Evolutionary conservation across 2,329 filamentous ascomycete genomes (phyloP).

Genomic region (Aspergillus candidus): DNA sequence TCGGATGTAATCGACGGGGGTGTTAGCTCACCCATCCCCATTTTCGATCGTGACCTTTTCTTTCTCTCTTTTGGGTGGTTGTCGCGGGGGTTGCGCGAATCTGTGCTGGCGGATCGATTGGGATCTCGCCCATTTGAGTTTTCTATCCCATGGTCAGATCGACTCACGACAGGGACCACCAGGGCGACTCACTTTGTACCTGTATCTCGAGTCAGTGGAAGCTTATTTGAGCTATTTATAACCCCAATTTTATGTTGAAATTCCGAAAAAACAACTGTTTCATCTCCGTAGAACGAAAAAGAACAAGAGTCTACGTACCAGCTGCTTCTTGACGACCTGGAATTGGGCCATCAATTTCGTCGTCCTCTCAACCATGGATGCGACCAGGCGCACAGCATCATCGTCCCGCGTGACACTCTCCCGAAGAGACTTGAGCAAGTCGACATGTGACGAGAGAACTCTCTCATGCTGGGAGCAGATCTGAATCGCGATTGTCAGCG

Average conservation of each 20-base stretch:
- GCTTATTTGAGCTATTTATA: not conserved
- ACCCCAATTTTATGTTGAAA: no score
- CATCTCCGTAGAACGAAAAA: not conserved
- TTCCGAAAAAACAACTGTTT: no score
- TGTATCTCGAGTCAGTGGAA: not conserved
- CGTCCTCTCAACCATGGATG: constrained; percentile 35
- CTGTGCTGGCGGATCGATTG: no score
- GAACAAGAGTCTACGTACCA: constrained; percentile 24
- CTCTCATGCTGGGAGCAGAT: constrained; percentile 38
- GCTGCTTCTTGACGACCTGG: constrained; percentile 27
- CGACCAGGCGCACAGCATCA: constrained; percentile 27
- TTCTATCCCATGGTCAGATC: no score
- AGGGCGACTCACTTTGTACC: no score
- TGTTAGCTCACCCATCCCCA: constrained; percentile 5
- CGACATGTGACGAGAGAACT: constrained; percentile 34
- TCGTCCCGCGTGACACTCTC: constrained; percentile 22
- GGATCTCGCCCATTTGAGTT: no score
- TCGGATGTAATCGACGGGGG: not conserved
- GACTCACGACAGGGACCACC: no score
- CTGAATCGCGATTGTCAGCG: constrained; percentile 15
- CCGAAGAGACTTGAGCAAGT: constrained; percentile 33
- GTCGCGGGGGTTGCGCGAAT: not conserved
- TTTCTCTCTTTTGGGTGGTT: constrained; percentile 7
- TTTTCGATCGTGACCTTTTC: constrained; percentile 17
- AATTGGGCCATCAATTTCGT: constrained; percentile 34